A percentile compares a stretch with the other conserved stretches of the same genome.
These are phyloP conservation scores for Penicillium canescens DNA, from an alignment of 495 filamentous ascomycete genomes.

Conservation along the genomic window DNA sequence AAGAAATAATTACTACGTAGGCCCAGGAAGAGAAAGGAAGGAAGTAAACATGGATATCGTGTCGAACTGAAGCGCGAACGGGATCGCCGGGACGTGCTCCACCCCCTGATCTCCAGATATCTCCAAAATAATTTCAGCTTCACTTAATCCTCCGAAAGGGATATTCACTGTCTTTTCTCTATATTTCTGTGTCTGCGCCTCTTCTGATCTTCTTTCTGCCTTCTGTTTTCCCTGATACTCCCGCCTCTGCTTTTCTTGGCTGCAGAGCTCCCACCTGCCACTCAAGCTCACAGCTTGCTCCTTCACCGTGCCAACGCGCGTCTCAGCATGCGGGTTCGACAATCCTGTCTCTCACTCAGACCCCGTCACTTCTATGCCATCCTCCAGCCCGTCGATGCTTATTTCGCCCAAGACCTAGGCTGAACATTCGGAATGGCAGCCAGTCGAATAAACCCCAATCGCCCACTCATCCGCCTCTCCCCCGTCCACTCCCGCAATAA, in stretches of 20 bases:
- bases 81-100: slow-evolving; percentile 1
- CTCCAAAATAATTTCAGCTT: slow-evolving; percentile 9
- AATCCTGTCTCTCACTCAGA: slow-evolving; percentile 24
- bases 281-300: no score
- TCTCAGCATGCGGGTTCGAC: slow-evolving; percentile 35
- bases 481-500: slow-evolving; percentile 26
- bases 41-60: no score
- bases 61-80: not conserved
- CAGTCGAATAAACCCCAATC: slow-evolving; percentile 29
- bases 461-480: slow-evolving; percentile 31
- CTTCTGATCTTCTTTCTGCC: not conserved
- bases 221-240: not conserved
- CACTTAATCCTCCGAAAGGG: slow-evolving; percentile 8
- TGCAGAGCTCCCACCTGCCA: not conserved
- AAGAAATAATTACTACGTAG: no score
- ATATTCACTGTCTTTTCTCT: not conserved
- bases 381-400: slow-evolving; percentile 11
- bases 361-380: slow-evolving; percentile 24
- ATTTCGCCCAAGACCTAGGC: slow-evolving; percentile 10
- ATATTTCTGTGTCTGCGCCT: not conserved
- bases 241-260: not conserved
- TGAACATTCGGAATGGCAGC: slow-evolving; percentile 36
- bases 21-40: no score
- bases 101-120: slow-evolving; percentile 6
- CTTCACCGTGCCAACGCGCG: slow-evolving; percentile 5